Evolutionary conservation across 768 basidiomycete genomes (phyloP), one percentile per base, ranked within the genome.

Genomic region (Phlebiopsis flavidoalba): DNA sequence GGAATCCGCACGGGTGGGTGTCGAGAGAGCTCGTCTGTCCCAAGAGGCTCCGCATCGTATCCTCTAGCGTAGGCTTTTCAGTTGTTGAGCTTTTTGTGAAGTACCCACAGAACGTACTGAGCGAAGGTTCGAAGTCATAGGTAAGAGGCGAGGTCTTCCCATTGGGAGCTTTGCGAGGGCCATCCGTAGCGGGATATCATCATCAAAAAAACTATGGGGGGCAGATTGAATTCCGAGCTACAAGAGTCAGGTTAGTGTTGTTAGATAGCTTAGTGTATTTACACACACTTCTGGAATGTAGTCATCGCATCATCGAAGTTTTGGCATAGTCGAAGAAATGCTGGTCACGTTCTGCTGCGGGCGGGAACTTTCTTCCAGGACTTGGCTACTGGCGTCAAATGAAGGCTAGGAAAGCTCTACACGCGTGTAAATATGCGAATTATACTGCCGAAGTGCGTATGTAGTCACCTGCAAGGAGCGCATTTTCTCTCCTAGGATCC

Each of bases 271-370:
- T 21, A 22, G 3, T 12, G 36, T 45, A n/a, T 2, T 24, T 12
- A 61, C 70, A 26, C 55, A 93, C 95, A n/a, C 79, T 84, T 86
- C 76, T 91, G 87, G 77, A 96, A 99, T 48, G 93, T 80, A 1
- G 76, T 73, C 58, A 84, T 79, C 8, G 84, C 88, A 40, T 90
- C 79, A 68, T 91, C 85, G 70, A 97, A 98, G 73, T 99, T n/a
- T n/a, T 97, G 33, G 93, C 72, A 12, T 87, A 88, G 8, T 86
- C 97, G 69, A 98, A 99, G 83, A 98, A 95, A 73, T 98, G 95
- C 58, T 79, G 77, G 71, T 92, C 81, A 46, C 88, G 83, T n/a
- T 89, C 75, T 21, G 77, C 77, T 59, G 80, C 66, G 8, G 89
- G 80, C 66, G 8, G 89, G 73, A 8, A 82, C 80, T 14, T 78